Evolutionary conservation across 1,284 basidiomycete species (phyloP).

Genomic region (Nidula niveotomentosa): DNA sequence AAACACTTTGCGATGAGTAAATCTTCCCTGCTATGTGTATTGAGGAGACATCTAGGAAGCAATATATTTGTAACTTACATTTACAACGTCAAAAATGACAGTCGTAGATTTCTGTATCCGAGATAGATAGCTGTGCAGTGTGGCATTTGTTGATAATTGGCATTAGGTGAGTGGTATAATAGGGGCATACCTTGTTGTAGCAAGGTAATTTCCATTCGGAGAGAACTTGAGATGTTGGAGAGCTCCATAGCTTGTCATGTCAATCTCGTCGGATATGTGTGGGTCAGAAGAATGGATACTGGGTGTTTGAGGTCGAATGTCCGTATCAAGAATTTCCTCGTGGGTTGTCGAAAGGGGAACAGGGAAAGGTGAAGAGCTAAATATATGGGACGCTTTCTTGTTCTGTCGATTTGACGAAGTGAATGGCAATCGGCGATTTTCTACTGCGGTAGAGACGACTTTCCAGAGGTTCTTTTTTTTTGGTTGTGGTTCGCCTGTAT

Average conservation of each 20-base stretch:
- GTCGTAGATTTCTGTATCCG: neutral
- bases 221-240: constrained; percentile 65
- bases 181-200: constrained; percentile 57
- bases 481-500: neutral
- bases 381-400: neutral
- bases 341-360: constrained; percentile 43
- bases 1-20: neutral
- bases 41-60: neutral
- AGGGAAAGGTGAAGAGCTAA: constrained; percentile 38
- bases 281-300: constrained; percentile 16
- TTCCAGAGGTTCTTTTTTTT: neutral
- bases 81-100: neutral
- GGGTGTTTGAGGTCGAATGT: constrained; percentile 64
- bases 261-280: neutral
- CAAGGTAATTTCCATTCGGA: constrained; percentile 67
- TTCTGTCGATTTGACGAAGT: neutral
- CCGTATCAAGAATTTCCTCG: constrained; percentile 31
- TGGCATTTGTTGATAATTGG: neutral
- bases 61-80: neutral
- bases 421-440: neutral
- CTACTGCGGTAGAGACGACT: neutral
- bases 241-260: neutral
- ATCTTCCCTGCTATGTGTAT: neutral
- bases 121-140: neutral
- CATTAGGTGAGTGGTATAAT: neutral